These are phyloP conservation scores for Monosporascus sp. DNA, from an alignment of 2,329 filamentous ascomycete species.

Conservation along the genomic window DNA sequence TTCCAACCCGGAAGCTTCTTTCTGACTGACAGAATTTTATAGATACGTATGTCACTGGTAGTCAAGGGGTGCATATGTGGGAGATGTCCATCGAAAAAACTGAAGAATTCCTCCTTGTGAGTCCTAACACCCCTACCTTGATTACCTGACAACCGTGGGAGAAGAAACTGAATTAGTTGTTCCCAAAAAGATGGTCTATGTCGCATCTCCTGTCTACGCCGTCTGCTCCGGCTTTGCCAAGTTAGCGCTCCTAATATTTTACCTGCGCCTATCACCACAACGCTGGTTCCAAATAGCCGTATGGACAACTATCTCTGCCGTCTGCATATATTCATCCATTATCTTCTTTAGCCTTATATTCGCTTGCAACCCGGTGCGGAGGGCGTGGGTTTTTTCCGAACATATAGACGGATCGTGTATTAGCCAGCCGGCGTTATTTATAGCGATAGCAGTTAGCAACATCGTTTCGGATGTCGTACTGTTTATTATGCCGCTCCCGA, in stretches of 20 bases:
- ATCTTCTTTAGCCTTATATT: slow-evolving; percentile 8
- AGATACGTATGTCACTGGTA: background rate
- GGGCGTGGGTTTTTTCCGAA: slow-evolving; percentile 12
- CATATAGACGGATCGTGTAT: slow-evolving; percentile 26
- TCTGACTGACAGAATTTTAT: background rate
- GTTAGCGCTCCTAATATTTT: slow-evolving; percentile 19
- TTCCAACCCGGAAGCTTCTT: background rate
- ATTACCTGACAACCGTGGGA: too few relatives aligned
- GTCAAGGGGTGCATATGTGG: slow-evolving; percentile 3
- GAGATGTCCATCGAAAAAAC: background rate
- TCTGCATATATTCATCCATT: slow-evolving; percentile 1
- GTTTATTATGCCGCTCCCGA: slow-evolving; percentile 32
- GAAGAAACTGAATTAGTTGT: background rate
- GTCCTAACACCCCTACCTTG: background rate
- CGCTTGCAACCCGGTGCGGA: slow-evolving; percentile 18
- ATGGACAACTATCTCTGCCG: slow-evolving; percentile 8
- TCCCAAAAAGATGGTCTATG: background rate
- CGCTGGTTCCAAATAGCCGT: slow-evolving; percentile 12
- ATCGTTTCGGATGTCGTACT: slow-evolving; percentile 35
- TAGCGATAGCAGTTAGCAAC: slow-evolving; percentile 35
- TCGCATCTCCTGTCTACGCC: slow-evolving; percentile 10
- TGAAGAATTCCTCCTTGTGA: background rate
- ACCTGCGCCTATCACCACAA: slow-evolving; percentile 16
- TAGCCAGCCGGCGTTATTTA: slow-evolving; percentile 33
- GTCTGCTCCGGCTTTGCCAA: slow-evolving; percentile 19